Conservation (phyloP, 192 early-diverging fungal genomes). For the Chytriomyces sp. region DNA sequence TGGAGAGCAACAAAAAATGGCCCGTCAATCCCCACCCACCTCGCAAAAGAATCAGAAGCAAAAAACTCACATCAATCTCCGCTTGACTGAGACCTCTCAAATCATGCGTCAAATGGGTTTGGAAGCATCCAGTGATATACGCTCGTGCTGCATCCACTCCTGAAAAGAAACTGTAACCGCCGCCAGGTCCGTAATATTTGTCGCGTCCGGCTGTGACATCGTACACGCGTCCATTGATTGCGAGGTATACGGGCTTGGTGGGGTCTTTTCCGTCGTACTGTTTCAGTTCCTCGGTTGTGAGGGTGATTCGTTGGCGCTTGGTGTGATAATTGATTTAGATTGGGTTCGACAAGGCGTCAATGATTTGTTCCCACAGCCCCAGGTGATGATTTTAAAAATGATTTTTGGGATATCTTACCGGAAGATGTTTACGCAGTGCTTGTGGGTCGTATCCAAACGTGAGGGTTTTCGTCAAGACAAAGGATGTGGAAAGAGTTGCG, state of each 20-base stretch:
- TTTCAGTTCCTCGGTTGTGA: slow-evolving; percentile 79
- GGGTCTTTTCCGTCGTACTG: slow-evolving; percentile 86
- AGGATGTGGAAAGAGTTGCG: slow-evolving; percentile 29
- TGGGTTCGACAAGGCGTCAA: neutral
- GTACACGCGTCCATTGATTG: slow-evolving; percentile 91
- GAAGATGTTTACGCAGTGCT: slow-evolving; percentile 46
- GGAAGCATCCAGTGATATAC: slow-evolving; percentile 93
- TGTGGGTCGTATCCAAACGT: slow-evolving; percentile 52
- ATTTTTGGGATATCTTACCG: slow-evolving; percentile 22
- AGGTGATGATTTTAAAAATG: neutral
- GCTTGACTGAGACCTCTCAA: slow-evolving; percentile 77
- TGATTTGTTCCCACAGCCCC: neutral
- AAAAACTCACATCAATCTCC: slow-evolving; percentile 71
- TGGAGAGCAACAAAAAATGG: slow-evolving; percentile 27
- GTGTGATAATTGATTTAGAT: neutral
- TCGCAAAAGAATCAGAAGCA: neutral
- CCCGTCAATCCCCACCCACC: neutral
- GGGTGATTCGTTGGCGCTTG: slow-evolving; percentile 38
- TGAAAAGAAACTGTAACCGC: slow-evolving; percentile 85
- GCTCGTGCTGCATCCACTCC: slow-evolving; percentile 93
- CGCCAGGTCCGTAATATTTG: slow-evolving; percentile 80
- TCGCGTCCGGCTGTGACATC: slow-evolving; percentile 79
- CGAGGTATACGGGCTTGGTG: slow-evolving; percentile 83
- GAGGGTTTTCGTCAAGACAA: slow-evolving; percentile 49
- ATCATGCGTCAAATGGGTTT: slow-evolving; percentile 93